phyloP scores from a whole-genome alignment of 106 monocot species.

The Phalaenopsis equestris region DNA sequence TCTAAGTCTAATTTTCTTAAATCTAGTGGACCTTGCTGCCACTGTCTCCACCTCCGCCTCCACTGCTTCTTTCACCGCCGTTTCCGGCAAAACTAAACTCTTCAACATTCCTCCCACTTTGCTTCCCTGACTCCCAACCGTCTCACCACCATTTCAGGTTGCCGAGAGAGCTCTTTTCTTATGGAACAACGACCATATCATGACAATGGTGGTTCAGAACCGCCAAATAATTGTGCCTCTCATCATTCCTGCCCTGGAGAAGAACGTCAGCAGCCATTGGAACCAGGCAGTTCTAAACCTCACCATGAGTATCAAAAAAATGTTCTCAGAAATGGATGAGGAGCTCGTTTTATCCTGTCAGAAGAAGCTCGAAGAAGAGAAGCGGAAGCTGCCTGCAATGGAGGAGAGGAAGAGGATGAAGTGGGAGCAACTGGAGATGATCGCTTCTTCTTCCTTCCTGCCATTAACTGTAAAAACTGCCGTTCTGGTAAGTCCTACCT shows the following conservation, averaged over 20 bases:
- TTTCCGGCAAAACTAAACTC: no score
- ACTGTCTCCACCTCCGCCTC: no score
- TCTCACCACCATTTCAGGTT: neutral
- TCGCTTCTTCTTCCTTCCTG: neutral
- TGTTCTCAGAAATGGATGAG: neutral
- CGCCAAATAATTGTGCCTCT: neutral
- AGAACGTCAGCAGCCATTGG: neutral
- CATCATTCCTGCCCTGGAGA: conserved; percentile 1
- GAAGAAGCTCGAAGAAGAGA: neutral
- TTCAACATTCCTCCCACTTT: neutral
- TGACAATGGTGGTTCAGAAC: neutral
- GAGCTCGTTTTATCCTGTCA: neutral
- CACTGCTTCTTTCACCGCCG: no score
- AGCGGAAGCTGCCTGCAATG: neutral
- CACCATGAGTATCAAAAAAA: neutral
- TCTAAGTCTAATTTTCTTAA: no score
- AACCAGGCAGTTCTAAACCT: neutral
- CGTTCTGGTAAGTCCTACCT: neutral
- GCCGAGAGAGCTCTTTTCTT: neutral
- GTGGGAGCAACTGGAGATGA: neutral
- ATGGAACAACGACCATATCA: conserved; percentile 2
- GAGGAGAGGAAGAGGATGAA: neutral
- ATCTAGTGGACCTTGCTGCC: no score
- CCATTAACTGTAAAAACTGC: neutral
- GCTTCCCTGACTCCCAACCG: neutral